A percentile compares a stretch with the other conserved stretches of the same genome.
These are phyloP conservation scores for Solanum phureja DNA, from an alignment of 257 asterid genomes.

Conservation along the genomic window DNA sequence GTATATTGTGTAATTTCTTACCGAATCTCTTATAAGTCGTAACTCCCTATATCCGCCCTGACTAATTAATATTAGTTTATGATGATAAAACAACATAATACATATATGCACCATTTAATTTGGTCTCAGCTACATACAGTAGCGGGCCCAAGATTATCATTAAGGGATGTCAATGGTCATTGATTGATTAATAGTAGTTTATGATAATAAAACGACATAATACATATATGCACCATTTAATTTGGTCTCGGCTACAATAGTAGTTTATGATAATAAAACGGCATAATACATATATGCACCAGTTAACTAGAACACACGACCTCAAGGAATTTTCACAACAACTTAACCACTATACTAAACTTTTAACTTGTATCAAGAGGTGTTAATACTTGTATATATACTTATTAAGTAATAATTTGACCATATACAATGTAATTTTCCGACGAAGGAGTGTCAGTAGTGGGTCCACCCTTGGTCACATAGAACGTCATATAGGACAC, in stretches of 20 bases:
- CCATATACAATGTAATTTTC: background rate
- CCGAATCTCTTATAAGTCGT: background rate
- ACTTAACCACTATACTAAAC: too few species aligned
- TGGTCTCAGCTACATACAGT: background rate
- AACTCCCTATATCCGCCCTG: too few species aligned
- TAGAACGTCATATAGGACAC: too few species aligned
- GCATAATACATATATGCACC: background rate
- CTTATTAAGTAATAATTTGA: too few species aligned
- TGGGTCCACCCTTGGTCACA: fast-evolving
- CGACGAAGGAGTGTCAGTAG: too few species aligned
- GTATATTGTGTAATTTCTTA: background rate
- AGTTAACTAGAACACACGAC: background rate
- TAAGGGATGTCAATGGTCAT: too few species aligned
- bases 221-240: background rate
- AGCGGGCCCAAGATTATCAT: too few species aligned
- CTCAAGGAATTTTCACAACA: background rate
- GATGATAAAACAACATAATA: background rate
- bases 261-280: background rate
- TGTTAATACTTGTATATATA: too few species aligned
- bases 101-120: too few species aligned
- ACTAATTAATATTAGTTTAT: too few species aligned
- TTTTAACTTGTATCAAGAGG: too few species aligned
- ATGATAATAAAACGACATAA: background rate
- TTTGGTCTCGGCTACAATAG: background rate
- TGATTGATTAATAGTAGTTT: background rate